Evolutionary conservation across 495 filamentous ascomycete genomes (phyloP), one percentile per base, ranked within the genome.

Genomic region (Massariosphaeria phaeospora): DNA sequence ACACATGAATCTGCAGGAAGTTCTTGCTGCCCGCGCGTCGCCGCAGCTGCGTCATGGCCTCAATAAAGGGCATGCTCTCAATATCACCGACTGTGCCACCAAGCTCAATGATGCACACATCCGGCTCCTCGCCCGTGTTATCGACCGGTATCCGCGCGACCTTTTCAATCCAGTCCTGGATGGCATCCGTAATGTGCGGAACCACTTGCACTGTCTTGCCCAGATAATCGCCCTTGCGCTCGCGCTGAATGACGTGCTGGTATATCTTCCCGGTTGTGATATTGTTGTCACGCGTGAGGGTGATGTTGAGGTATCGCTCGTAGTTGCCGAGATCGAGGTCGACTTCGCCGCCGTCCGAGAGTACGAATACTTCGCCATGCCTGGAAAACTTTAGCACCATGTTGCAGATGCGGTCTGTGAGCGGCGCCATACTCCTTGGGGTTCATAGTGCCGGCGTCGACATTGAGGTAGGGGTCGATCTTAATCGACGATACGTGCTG

Each of bases 241-340:
- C 85, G 54, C 75, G 76, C 65, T 85, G 75, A 55, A 95, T 91
- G 18, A 96, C 93, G 56, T 84, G 79, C 66, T 88, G 75, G 71
- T 95, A 96, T 55, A 96, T 85, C 76, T 96, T 97, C 55, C 93
- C 93, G 9, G 91, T 95, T 20, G 91, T 96, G 70, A 96, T 93
- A 66, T 95, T 95, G 72, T 88, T 86, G 52, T 93, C 87, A 17
- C 81, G 73, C 5, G 77, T 84, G 23, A 95, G 77, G 9, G 83
- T 84, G 49, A 87, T 76, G 56, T 81, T 77, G 39, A 88, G 78
- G 61, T 87, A 88, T 18, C 89, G 77, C 71, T 97, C 91, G 69
- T 98, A 98, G 73, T 97, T 96, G 35, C 93, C 93, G 17, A 98
- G 79, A 69, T 98, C 93, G 10, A 98, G 79, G 70, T 98, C 93